phyloP scores from a whole-genome alignment of 257 asterid species.

The Echites panduratus region DNA sequence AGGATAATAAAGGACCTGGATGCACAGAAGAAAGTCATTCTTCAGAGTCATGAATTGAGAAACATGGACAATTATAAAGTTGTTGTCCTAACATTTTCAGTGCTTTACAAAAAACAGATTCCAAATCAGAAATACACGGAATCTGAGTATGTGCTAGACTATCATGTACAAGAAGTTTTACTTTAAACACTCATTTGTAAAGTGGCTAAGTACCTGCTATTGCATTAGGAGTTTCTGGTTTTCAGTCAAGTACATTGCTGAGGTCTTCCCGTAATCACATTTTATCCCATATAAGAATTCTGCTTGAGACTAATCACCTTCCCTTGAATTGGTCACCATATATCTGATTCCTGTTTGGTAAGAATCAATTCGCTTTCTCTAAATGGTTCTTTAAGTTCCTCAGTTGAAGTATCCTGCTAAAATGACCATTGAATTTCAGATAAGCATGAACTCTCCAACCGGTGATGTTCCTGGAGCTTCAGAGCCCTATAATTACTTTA shows the following conservation, averaged over 20 bases:
- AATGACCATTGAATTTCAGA: neutral
- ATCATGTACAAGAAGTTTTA: neutral
- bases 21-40: neutral
- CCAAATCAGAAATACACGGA: neutral
- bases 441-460: neutral
- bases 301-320: neutral
- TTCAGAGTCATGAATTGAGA: neutral
- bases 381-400: neutral
- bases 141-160: neutral
- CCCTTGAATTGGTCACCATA: neutral
- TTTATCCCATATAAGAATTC: neutral
- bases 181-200: neutral
- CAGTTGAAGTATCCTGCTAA: neutral
- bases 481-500: neutral
- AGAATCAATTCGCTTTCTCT: neutral
- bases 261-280: neutral
- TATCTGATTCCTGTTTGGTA: neutral
- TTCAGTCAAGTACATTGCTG: neutral
- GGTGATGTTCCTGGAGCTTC: neutral
- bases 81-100: neutral
- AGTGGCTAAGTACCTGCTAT: conserved; percentile 1
- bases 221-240: neutral
- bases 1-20: neutral
- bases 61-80: neutral
- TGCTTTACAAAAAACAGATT: conserved; percentile 4